phyloP scores from a whole-genome alignment of 257 asterid species.

The Nicotiana noctiflora region DNA sequence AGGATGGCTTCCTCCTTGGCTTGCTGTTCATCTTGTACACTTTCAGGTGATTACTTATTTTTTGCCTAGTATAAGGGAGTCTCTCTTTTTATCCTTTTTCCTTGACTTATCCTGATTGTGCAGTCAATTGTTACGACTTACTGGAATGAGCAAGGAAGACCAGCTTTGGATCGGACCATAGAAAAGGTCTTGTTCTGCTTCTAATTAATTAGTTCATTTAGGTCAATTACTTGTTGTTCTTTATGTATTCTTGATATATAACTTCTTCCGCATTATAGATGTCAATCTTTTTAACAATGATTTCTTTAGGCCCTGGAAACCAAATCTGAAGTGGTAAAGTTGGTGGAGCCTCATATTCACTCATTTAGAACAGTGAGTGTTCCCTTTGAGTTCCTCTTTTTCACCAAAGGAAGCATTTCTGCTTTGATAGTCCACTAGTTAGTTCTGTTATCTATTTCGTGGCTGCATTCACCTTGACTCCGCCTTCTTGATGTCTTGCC shows the following conservation, averaged over 20 bases:
- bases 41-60: slow-evolving; percentile 25
- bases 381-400: not conserved
- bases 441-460: slow-evolving; percentile 2
- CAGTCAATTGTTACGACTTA: slow-evolving; percentile 29
- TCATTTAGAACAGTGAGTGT: slow-evolving; percentile 27
- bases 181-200: slow-evolving; percentile 25
- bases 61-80: not conserved
- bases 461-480: not conserved
- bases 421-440: not conserved
- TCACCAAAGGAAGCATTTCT: not conserved
- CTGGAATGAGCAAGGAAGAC: slow-evolving; percentile 38
- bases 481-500: not conserved
- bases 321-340: slow-evolving; percentile 25
- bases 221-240: not conserved
- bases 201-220: not conserved
- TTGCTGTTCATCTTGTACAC: slow-evolving; percentile 29
- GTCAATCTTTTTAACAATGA: not conserved
- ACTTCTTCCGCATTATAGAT: not conserved
- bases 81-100: not conserved
- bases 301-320: slow-evolving; percentile 32
- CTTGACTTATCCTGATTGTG: slow-evolving; percentile 23
- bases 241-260: not conserved
- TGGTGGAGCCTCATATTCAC: slow-evolving; percentile 27
- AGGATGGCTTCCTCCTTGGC: slow-evolving; percentile 47
- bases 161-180: slow-evolving; percentile 24